phyloP scores from a whole-genome alignment of 1,284 basidiomycete genomes.

The Wolfiporia cocos region DNA sequence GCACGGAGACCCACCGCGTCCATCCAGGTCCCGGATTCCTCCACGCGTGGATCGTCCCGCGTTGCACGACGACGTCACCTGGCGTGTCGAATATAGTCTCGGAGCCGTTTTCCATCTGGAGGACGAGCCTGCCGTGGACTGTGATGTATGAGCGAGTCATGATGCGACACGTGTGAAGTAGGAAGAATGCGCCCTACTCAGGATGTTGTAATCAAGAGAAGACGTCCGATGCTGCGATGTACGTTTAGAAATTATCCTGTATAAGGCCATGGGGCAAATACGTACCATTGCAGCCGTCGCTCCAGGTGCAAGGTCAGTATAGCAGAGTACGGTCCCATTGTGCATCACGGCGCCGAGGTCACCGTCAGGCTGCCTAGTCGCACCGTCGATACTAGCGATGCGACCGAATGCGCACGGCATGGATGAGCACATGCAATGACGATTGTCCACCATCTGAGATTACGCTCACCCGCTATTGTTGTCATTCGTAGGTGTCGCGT shows the following conservation, averaged over 20 bases:
- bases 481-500: constrained; percentile 45
- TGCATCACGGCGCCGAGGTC: constrained; percentile 39
- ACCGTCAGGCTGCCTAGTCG: constrained; percentile 31
- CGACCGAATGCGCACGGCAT: constrained; percentile 1
- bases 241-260: too few species aligned
- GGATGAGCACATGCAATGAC: not conserved
- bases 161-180: not conserved
- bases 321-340: constrained; percentile 42
- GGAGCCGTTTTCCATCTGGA: constrained; percentile 50
- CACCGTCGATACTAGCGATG: constrained; percentile 43
- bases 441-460: not conserved
- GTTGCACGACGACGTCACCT: constrained; percentile 52
- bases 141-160: not conserved
- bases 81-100: constrained; percentile 49
- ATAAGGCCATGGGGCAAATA: not conserved
- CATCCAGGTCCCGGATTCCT: constrained; percentile 47
- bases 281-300: constrained; percentile 44
- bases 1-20: constrained; percentile 47
- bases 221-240: constrained; percentile 35
- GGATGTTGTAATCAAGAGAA: constrained; percentile 57
- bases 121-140: constrained; percentile 51
- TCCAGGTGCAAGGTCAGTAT: constrained; percentile 54
- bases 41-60: constrained; percentile 58
- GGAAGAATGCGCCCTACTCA: constrained; percentile 32
- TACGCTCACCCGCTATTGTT: constrained; percentile 40